phyloP scores from a whole-genome alignment of 1,139 yeast genomes.

The Pichia sp. region DNA sequence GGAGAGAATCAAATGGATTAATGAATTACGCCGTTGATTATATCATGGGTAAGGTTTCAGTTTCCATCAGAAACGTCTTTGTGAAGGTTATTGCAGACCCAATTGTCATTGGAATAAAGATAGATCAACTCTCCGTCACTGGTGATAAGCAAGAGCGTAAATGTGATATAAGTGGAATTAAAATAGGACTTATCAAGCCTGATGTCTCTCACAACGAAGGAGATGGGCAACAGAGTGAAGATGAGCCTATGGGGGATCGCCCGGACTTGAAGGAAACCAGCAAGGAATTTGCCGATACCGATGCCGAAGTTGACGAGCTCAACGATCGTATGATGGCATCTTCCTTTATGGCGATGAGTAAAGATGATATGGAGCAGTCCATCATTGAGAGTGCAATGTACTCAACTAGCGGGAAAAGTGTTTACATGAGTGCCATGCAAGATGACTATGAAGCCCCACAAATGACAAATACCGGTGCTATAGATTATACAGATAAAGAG shows the following conservation, averaged over 20 bases:
- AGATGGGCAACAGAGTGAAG: constrained; percentile 18
- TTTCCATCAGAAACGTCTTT: constrained; percentile 38
- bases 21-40: constrained; percentile 61
- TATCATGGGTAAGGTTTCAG: constrained; percentile 55
- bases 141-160: constrained; percentile 44
- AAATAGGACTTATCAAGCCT: constrained; percentile 34
- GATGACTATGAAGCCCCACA: constrained; percentile 24
- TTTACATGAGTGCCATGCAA: constrained; percentile 79
- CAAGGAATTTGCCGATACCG: constrained; percentile 20
- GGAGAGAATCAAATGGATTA: constrained; percentile 37
- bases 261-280: constrained; percentile 2
- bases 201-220: constrained; percentile 21
- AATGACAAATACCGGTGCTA: not conserved
- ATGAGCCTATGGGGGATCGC: constrained; percentile 1
- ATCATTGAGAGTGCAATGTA: constrained; percentile 57
- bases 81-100: constrained; percentile 48
- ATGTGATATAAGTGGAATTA: constrained; percentile 34
- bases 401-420: constrained; percentile 49
- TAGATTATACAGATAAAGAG: constrained; percentile 1
- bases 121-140: constrained; percentile 35
- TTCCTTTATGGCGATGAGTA: constrained; percentile 27
- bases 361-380: constrained; percentile 35
- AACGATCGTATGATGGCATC: constrained; percentile 31
- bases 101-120: constrained; percentile 35
- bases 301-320: constrained; percentile 11